Conservation (phyloP, 257 asterid species). For the Lycium barbarum region DNA sequence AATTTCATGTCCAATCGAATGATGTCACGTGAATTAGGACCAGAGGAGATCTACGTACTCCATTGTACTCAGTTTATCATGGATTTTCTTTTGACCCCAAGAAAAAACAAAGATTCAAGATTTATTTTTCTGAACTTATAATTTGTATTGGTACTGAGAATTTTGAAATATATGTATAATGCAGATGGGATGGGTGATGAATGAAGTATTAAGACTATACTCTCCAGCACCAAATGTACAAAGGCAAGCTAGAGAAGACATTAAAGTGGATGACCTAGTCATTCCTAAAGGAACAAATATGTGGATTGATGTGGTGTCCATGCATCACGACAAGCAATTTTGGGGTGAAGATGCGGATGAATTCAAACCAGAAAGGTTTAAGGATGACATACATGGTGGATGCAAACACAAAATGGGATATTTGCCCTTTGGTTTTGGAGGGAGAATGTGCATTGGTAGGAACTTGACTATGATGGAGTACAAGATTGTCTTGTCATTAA, state of each 20-base stretch:
- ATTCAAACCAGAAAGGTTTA: constrained; percentile 75
- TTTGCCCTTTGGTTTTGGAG: constrained; percentile 91
- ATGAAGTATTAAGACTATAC: constrained; percentile 73
- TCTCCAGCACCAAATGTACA: constrained; percentile 87
- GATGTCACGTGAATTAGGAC: not conserved
- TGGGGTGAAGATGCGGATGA: constrained; percentile 87
- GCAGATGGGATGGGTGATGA: constrained; percentile 98
- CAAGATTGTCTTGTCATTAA: constrained; percentile 61
- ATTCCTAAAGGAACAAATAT: constrained; percentile 81
- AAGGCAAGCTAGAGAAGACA: constrained; percentile 74
- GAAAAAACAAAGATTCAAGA: not conserved
- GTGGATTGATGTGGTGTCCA: constrained; percentile 86
- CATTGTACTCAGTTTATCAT: not conserved
- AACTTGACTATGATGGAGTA: constrained; percentile 78
- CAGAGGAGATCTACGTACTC: not conserved
- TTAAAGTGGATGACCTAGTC: constrained; percentile 51
- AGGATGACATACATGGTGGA: constrained; percentile 56
- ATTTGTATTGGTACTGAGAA: not conserved
- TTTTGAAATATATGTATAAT: not conserved
- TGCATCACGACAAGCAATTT: constrained; percentile 70
- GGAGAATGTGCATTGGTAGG: constrained; percentile 87
- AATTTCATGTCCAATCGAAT: not conserved
- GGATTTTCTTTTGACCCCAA: too few species aligned
- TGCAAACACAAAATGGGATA: constrained; percentile 92
- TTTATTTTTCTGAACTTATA: not conserved